These are phyloP conservation scores for Penicillium sp. DNA, from an alignment of 2,329 filamentous ascomycete species.

Conservation along the genomic window DNA sequence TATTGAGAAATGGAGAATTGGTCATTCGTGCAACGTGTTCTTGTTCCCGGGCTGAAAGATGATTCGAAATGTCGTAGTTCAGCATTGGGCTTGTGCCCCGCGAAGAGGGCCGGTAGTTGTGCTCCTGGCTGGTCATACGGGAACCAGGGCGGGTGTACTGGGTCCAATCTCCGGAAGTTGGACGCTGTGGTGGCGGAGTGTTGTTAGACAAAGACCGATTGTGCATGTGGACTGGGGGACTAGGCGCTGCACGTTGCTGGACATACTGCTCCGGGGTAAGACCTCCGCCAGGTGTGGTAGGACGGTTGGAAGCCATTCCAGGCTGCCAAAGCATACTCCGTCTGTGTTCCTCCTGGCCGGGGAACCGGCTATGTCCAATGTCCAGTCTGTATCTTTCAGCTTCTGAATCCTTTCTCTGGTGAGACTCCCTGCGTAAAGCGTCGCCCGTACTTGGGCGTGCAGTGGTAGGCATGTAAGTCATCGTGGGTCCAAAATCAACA, in stretches of 20 bases:
- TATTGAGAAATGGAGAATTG: conserved; percentile 71
- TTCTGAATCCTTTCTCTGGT: conserved; percentile 36
- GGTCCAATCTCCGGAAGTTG: conserved; percentile 42
- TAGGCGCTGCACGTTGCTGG: conserved; percentile 67
- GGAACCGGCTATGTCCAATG: conserved; percentile 39
- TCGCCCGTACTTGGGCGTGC: conserved; percentile 59
- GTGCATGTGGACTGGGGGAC: conserved; percentile 60
- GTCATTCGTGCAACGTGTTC: conserved; percentile 84
- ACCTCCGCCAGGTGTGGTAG: conserved; percentile 51
- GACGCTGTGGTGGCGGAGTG: conserved; percentile 42
- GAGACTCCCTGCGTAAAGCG: conserved; percentile 44
- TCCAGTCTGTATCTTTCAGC: conserved; percentile 33
- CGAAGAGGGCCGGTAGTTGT: conserved; percentile 47
- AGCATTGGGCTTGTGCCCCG: conserved; percentile 58
- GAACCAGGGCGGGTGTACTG: conserved; percentile 34
- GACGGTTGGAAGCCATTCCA: conserved; percentile 54
- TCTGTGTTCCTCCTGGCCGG: conserved; percentile 54
- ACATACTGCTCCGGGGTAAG: conserved; percentile 83
- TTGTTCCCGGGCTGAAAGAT: conserved; percentile 83
- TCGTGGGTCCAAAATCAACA: conserved; percentile 84
- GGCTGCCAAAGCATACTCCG: conserved; percentile 80
- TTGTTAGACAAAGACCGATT: conserved; percentile 59
- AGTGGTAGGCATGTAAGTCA: conserved; percentile 63
- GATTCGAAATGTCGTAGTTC: conserved; percentile 53
- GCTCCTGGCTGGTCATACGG: conserved; percentile 30